These are phyloP conservation scores for Colletotrichum sp. DNA, from an alignment of 2,329 filamentous ascomycete species.

Conservation along the genomic window DNA sequence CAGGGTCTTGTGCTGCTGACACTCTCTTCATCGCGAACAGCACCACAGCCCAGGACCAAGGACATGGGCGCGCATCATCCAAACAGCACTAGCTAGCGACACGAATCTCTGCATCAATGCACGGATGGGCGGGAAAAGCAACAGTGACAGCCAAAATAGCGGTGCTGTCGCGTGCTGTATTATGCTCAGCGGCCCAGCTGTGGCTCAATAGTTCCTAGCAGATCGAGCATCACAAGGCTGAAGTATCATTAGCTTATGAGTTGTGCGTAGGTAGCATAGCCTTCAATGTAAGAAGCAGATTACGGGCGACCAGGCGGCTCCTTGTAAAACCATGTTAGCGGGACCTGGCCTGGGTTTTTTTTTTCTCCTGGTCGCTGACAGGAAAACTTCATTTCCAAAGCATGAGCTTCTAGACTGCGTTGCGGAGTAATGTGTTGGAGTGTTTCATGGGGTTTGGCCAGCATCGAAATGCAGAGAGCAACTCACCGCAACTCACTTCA, in stretches of 20 bases:
- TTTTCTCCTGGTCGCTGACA: neutral
- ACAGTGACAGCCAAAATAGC: neutral
- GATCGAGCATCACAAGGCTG: constrained; percentile 8
- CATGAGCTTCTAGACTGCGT: neutral
- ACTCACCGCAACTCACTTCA: neutral
- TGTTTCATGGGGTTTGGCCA: neutral
- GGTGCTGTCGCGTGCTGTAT: neutral
- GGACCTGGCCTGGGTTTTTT: neutral
- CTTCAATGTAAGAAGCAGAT: neutral
- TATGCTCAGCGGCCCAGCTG: neutral
- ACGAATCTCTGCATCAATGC: constrained; percentile 4
- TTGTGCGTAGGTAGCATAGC: neutral
- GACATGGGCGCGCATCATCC: neutral
- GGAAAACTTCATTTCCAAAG: constrained; percentile 17
- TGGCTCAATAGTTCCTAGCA: neutral
- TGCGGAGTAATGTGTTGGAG: constrained; percentile 1
- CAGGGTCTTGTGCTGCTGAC: neutral
- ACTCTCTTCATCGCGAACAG: neutral
- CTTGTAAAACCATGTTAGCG: constrained; percentile 11
- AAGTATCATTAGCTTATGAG: neutral
- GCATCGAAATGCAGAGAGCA: neutral
- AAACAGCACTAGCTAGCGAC: neutral
- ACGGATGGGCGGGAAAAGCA: neutral
- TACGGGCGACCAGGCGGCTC: neutral
- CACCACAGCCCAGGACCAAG: neutral